phyloP scores from a whole-genome alignment of 163 green algal genomes.

The Scenedesmus sp. region DNA sequence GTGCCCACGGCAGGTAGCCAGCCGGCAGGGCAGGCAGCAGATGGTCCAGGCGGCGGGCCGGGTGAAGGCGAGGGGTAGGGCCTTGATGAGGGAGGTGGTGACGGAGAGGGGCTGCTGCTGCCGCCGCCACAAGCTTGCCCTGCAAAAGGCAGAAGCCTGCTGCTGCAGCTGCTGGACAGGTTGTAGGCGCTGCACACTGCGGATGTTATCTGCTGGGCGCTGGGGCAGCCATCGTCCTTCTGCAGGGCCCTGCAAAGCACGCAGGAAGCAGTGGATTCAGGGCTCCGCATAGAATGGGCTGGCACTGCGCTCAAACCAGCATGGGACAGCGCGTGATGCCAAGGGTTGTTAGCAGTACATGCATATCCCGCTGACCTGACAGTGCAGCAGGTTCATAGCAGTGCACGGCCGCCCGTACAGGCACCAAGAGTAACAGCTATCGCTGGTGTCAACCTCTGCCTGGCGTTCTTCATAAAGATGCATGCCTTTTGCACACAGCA shows the following conservation, averaged over 20 bases:
- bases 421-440: too few relatives aligned
- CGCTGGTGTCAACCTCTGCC: too few relatives aligned
- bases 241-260: not conserved
- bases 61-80: not conserved
- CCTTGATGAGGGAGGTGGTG: not conserved
- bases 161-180: not conserved
- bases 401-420: too few relatives aligned
- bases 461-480: too few relatives aligned
- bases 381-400: too few relatives aligned
- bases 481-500: too few relatives aligned
- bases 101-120: not conserved
- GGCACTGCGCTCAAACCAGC: too few relatives aligned
- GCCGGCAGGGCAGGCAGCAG: not conserved
- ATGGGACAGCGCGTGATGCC: too few relatives aligned
- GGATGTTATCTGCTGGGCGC: constrained; percentile 28
- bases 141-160: not conserved
- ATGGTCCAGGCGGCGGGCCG: too few relatives aligned
- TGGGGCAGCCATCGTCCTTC: constrained; percentile 32
- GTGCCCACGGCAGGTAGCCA: not conserved
- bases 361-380: too few relatives aligned
- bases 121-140: not conserved
- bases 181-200: constrained; percentile 23
- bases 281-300: not conserved
- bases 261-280: too few relatives aligned
- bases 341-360: too few relatives aligned